Percentiles rank a stretch among this genome's conserved stretches.
Conservation (phyloP, 2,329 filamentous ascomycete genomes). For the Colletotrichum melonis region DNA sequence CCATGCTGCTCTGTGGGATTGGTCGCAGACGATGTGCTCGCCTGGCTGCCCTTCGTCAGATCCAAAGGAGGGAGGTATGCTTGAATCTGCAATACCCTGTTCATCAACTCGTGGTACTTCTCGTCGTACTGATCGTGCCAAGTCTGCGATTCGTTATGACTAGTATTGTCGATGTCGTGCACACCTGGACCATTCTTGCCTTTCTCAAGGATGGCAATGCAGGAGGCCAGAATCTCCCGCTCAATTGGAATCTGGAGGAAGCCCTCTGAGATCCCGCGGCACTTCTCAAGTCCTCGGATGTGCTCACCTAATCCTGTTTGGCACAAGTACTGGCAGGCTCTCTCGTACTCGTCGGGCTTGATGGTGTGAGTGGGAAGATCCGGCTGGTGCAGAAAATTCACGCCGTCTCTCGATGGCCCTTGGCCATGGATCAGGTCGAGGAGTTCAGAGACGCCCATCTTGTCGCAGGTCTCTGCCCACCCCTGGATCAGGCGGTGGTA, state of each 20-base stretch:
- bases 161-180: neutral
- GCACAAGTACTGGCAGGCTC: slow-evolving; percentile 37
- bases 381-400: slow-evolving; percentile 36
- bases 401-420: slow-evolving; percentile 29
- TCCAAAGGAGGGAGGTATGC: neutral
- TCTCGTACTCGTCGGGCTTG: slow-evolving; percentile 30
- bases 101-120: neutral
- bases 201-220: neutral
- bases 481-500: neutral
- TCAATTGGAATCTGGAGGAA: slow-evolving; percentile 43
- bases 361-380: slow-evolving; percentile 40
- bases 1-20: neutral
- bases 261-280: slow-evolving; percentile 28
- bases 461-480: slow-evolving; percentile 17
- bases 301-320: slow-evolving; percentile 4
- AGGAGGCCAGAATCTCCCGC: slow-evolving; percentile 36
- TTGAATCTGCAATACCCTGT: neutral
- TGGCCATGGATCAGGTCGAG: slow-evolving; percentile 18
- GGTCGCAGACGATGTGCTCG: too few relatives aligned
- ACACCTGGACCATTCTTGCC: neutral
- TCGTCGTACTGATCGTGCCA: neutral
- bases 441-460: slow-evolving; percentile 12
- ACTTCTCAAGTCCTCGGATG: slow-evolving; percentile 31
- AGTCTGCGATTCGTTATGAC: neutral
- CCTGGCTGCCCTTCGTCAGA: neutral